These are phyloP conservation scores for Rhodocollybia butyracea DNA, from an alignment of 768 basidiomycete genomes.

Conservation along the genomic window DNA sequence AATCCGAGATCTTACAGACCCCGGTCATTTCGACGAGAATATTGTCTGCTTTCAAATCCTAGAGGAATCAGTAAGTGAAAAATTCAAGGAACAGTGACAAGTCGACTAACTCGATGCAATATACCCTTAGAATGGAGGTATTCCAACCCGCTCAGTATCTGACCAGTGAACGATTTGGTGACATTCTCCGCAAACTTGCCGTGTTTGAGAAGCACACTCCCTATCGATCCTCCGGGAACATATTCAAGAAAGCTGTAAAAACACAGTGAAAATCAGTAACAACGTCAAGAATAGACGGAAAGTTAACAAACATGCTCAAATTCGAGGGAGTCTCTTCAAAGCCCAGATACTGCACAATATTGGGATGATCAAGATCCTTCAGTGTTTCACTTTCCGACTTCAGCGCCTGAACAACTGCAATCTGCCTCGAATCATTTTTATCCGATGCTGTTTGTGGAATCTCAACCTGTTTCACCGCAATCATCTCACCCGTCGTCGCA, in stretches of 20 bases:
- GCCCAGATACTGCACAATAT: conserved; percentile 97
- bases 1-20: conserved; percentile 96
- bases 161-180: conserved; percentile 87
- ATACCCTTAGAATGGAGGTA: conserved; percentile 93
- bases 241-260: conserved; percentile 92
- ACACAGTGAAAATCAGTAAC: neutral
- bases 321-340: conserved; percentile 87
- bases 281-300: neutral
- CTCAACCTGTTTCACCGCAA: conserved; percentile 99
- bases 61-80: conserved; percentile 2
- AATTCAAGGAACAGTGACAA: conserved; percentile 2
- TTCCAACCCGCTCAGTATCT: conserved; percentile 88
- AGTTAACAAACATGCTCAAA: conserved; percentile 81
- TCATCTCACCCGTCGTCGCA: conserved; percentile 96
- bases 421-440: conserved; percentile 82
- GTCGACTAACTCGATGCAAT: conserved; percentile 70
- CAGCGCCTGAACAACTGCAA: conserved; percentile 83
- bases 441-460: conserved; percentile 90
- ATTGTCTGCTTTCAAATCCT: conserved; percentile 98
- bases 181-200: conserved; percentile 92
- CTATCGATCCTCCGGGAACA: conserved; percentile 95
- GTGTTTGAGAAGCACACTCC: conserved; percentile 84
- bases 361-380: conserved; percentile 94
- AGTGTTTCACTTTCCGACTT: conserved; percentile 95
- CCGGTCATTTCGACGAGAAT: conserved; percentile 93